phyloP scores from a whole-genome alignment of 768 basidiomycete genomes.

The Calocybe gangraenosa region DNA sequence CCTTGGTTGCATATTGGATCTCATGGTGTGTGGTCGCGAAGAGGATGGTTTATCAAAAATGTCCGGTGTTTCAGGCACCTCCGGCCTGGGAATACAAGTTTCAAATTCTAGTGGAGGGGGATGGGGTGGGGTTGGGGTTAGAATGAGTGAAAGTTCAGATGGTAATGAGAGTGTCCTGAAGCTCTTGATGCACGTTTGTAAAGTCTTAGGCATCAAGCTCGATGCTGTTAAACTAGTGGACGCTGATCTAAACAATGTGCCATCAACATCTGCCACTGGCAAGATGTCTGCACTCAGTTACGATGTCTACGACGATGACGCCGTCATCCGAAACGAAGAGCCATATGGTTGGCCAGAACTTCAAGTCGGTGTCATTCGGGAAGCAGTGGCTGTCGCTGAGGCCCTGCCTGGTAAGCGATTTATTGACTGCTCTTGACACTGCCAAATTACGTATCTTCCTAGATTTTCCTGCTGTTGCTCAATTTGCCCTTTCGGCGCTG shows the following conservation, averaged over 20 bases:
- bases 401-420: constrained; percentile 72
- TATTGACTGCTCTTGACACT: constrained; percentile 6
- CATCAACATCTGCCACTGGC: not conserved
- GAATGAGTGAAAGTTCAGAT: constrained; percentile 67
- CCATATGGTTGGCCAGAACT: constrained; percentile 92
- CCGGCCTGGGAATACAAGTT: constrained; percentile 48
- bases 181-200: constrained; percentile 71
- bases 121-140: constrained; percentile 61
- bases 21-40: constrained; percentile 81
- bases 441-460: not conserved
- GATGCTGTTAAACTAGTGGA: constrained; percentile 58
- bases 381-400: constrained; percentile 89
- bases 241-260: constrained; percentile 13
- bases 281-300: constrained; percentile 1
- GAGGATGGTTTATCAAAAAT: constrained; percentile 54
- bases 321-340: constrained; percentile 38
- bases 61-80: constrained; percentile 33
- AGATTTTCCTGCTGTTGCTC: constrained; percentile 86
- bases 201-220: constrained; percentile 77
- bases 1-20: constrained; percentile 77
- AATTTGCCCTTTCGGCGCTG: constrained; percentile 85
- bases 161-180: constrained; percentile 82
- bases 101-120: constrained; percentile 28
- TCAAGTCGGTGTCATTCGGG: constrained; percentile 89
- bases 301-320: constrained; percentile 36